These are phyloP conservation scores for Orychophragmus violaceus DNA, from an alignment of 345 rosid species.

Conservation along the genomic window DNA sequence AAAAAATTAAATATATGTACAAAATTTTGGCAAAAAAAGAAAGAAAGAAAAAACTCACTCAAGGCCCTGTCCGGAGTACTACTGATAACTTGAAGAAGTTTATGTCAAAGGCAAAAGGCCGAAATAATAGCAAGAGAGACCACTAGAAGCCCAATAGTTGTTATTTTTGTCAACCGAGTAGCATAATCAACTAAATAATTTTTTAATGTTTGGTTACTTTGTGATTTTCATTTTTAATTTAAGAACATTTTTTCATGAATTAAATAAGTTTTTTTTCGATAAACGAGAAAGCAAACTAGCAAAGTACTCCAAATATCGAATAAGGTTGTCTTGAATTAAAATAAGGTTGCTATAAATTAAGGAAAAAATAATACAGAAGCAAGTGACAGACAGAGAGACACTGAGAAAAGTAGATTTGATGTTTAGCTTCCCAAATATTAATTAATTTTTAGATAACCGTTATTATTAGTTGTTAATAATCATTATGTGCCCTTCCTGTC, in stretches of 20 bases:
- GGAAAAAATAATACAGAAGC: not conserved
- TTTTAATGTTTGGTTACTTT: not conserved
- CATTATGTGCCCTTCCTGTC: not conserved
- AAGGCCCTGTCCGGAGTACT: conserved; percentile 2
- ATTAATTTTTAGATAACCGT: not conserved
- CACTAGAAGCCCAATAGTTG: not conserved
- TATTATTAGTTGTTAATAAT: not conserved
- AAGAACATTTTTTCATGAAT: not conserved
- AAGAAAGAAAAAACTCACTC: not conserved
- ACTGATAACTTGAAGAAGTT: not conserved
- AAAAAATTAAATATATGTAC: too few species aligned
- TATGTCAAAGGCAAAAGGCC: not conserved
- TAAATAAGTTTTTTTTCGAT: not conserved
- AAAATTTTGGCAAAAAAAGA: too few species aligned
- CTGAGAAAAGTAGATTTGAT: conserved; percentile 8
- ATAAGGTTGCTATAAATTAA: not conserved
- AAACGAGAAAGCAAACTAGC: not conserved
- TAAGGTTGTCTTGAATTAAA: not conserved
- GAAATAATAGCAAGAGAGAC: not conserved
- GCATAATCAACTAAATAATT: not conserved
- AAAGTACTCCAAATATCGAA: not conserved
- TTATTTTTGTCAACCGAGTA: too few species aligned
- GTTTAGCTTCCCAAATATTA: conserved; percentile 12
- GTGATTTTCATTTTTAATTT: not conserved
- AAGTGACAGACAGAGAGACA: conserved; percentile 10